A percentile compares a stretch with the other conserved stretches of the same genome.
These are phyloP conservation scores for Termitomyces sp. DNA, from an alignment of 1,284 basidiomycete species.

Conservation along the genomic window DNA sequence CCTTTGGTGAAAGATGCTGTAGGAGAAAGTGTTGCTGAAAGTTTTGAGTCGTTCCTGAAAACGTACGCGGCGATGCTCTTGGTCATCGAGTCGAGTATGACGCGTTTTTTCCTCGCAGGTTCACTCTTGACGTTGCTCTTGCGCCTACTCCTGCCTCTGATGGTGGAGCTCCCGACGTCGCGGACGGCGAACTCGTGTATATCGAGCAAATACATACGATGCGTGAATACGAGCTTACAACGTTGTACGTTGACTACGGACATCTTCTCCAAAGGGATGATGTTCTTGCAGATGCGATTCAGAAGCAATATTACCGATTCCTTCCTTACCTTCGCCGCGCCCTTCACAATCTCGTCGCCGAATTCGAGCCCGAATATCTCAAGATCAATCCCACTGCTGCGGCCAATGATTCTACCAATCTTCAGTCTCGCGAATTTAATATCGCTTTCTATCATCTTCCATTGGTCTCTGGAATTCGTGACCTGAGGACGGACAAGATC, in stretches of 20 bases:
- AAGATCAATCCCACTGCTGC: conserved; percentile 84
- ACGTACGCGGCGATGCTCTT: conserved; percentile 49
- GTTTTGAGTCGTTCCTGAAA: conserved; percentile 88
- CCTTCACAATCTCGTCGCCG: conserved; percentile 82
- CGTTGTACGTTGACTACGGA: conserved; percentile 93
- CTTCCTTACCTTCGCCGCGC: conserved; percentile 91
- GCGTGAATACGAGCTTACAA: conserved; percentile 90
- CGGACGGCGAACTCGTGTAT: conserved; percentile 71
- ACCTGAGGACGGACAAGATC: conserved; percentile 88
- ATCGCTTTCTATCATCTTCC: conserved; percentile 97
- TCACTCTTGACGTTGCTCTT: conserved; percentile 73
- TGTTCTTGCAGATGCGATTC: conserved; percentile 88
- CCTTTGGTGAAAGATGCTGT: conserved; percentile 89
- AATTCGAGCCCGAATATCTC: conserved; percentile 89
- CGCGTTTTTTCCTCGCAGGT: conserved; percentile 42
- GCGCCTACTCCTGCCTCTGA: conserved; percentile 73
- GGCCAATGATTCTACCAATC: conserved; percentile 76
- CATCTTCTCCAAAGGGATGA: conserved; percentile 90
- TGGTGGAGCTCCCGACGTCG: conserved; percentile 49
- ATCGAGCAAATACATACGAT: conserved; percentile 90
- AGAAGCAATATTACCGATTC: conserved; percentile 95
- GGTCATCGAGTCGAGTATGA: conserved; percentile 3
- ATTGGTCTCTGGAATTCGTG: conserved; percentile 92
- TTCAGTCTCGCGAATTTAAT: conserved; percentile 90
- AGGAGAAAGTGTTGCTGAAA: conserved; percentile 88